Evolutionary conservation across 441 rosid genomes (phyloP).

Genomic region (Gossypium lobatum): DNA sequence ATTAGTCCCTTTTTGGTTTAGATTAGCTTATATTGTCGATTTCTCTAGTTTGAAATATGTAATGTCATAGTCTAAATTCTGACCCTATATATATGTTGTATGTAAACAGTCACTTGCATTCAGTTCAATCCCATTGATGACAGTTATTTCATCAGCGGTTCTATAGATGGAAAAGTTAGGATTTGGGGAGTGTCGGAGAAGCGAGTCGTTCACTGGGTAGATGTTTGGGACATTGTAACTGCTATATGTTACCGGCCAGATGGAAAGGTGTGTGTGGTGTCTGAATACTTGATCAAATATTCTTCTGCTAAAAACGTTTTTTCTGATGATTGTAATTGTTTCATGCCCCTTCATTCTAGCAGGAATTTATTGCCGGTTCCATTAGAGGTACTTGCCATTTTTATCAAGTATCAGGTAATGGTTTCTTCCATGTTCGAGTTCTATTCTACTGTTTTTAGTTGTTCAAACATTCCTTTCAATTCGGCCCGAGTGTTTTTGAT

Average conservation of each 20-base stretch:
- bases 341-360: constrained; percentile 16
- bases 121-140: constrained; percentile 72
- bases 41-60: not conserved
- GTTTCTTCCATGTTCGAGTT: not conserved
- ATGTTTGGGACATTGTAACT: constrained; percentile 56
- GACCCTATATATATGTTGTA: constrained; percentile 1
- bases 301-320: not conserved
- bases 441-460: not conserved
- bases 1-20: not conserved
- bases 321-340: not conserved
- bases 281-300: not conserved
- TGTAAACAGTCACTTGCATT: constrained; percentile 74
- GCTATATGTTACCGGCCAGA: constrained; percentile 65
- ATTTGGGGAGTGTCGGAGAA: constrained; percentile 66
- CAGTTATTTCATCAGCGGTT: constrained; percentile 77
- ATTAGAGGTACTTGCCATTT: constrained; percentile 61
- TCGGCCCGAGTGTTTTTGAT: not conserved
- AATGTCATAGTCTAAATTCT: not conserved
- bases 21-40: too few relatives aligned
- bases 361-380: constrained; percentile 74
- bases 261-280: constrained; percentile 48
- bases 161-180: constrained; percentile 85
- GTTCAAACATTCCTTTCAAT: not conserved
- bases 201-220: constrained; percentile 76
- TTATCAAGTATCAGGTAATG: constrained; percentile 48